Evolutionary conservation across 306 rosid genomes (phyloP), one percentile per base, ranked within the genome.

Genomic region (Trifolium subterraneum): DNA sequence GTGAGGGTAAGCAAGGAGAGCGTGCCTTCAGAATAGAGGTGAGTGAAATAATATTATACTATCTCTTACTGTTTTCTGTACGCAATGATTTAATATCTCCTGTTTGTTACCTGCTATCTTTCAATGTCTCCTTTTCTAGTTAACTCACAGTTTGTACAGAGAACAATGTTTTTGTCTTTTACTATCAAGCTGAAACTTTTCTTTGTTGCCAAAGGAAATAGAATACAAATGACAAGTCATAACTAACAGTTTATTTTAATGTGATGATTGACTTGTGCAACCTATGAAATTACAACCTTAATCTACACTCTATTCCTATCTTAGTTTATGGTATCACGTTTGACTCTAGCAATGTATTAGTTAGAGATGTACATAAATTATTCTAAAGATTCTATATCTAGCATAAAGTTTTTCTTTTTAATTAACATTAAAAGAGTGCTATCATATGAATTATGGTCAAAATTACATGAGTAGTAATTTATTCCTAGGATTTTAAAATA

Each of bases 21-120:
- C 99, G 98, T 83, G 89, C 93, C 55, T 95, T 95, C 87, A 88
- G 98, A 84, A 76, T 82, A 74, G 98, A 95, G 99, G 99, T 95
- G 16, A 79, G 78, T 76, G 52, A 70, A n/a, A 60, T 60, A 31
- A 14, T 54, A n/a, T 31, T 78, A 25, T 59, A n/a, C n/a, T n/a
- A 15, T 69, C 35, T 59, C 62, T 67, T 33, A 72, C 51, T 75
- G 68, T 63, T 61, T 72, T 33, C 10, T 10, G 58, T 59, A 14
- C n/a, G 5, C 64, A 64, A 72, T 58, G 19, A 25, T 72, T 69
- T 41, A 64, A 75, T 54, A 65, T 76, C 54, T 80, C 72, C 79
- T 85, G 59, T 75, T 75, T 82, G 16, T 73, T 42, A 62, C 78
- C 76, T 62, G 79, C 72, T 80, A 18, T 58, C 71, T 69, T 50